Conservation (phyloP, 208 protist species). For the Strigomonas oncopelti region DNA sequence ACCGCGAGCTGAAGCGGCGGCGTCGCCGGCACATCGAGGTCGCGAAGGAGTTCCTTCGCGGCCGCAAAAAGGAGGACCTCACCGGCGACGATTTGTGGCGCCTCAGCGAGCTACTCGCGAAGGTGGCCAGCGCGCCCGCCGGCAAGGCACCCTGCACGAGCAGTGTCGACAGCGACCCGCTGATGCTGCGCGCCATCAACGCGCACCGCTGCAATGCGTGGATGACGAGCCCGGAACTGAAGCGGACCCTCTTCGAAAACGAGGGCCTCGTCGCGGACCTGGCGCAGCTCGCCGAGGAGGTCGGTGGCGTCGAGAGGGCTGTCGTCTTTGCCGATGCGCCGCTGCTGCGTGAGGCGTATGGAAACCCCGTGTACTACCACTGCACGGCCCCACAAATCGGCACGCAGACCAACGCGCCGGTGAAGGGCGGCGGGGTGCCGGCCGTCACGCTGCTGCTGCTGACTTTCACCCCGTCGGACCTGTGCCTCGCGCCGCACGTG, state of each 20-base stretch:
- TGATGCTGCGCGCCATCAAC: slow-evolving; percentile 81
- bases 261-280: slow-evolving; percentile 31
- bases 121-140: slow-evolving; percentile 31
- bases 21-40: slow-evolving; percentile 26
- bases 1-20: slow-evolving; percentile 31
- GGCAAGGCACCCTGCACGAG: slow-evolving; percentile 57
- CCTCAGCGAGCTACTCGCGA: slow-evolving; percentile 55
- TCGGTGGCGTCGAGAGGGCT: slow-evolving; percentile 64
- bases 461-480: slow-evolving; percentile 48
- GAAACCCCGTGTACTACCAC: slow-evolving; percentile 74
- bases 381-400: slow-evolving; percentile 80
- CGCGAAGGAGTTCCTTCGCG: slow-evolving; percentile 32
- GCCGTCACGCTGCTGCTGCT: slow-evolving; percentile 72
- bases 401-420: slow-evolving; percentile 47
- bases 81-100: slow-evolving; percentile 68
- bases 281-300: slow-evolving; percentile 38
- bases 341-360: slow-evolving; percentile 69
- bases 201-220: slow-evolving; percentile 79
- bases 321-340: slow-evolving; percentile 78
- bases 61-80: slow-evolving; percentile 48
- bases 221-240: slow-evolving; percentile 71
- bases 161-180: slow-evolving; percentile 69
- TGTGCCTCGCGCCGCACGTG: slow-evolving; percentile 52
- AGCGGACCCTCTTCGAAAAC: slow-evolving; percentile 29
- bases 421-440: slow-evolving; percentile 11